Evolutionary conservation across 768 basidiomycete genomes (phyloP).

Genomic region (Lactarius evosmus): DNA sequence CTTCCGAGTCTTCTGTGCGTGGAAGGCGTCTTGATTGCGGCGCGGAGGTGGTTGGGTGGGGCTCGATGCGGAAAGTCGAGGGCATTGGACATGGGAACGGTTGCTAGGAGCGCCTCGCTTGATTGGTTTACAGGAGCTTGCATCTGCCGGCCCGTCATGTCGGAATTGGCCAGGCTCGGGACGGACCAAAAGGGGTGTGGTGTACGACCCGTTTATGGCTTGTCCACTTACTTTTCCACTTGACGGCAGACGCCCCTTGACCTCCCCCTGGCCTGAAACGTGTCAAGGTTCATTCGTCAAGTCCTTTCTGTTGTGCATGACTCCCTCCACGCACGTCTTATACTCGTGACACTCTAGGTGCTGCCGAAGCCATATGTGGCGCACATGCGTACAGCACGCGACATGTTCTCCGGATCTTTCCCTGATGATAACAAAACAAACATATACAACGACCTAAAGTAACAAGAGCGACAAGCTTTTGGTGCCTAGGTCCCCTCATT

Average conservation of each 20-base stretch:
- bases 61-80: not conserved
- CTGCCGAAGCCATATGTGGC: slow-evolving; percentile 16
- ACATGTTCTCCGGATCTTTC: slow-evolving; percentile 24
- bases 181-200: slow-evolving; percentile 5
- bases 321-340: slow-evolving; percentile 2
- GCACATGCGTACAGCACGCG: slow-evolving; percentile 7
- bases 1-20: slow-evolving; percentile 53
- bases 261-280: slow-evolving; percentile 13
- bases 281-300: not conserved
- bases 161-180: not conserved
- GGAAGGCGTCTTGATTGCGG: slow-evolving; percentile 43
- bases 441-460: slow-evolving; percentile 1
- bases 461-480: not conserved
- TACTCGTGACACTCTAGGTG: slow-evolving; percentile 4
- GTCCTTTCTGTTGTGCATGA: not conserved
- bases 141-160: not conserved
- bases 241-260: slow-evolving; percentile 7
- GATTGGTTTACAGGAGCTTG: slow-evolving; percentile 3
- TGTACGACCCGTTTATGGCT: slow-evolving; percentile 10
- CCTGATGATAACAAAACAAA: slow-evolving; percentile 18
- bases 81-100: slow-evolving; percentile 15
- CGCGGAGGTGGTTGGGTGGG: slow-evolving; percentile 5
- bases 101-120: slow-evolving; percentile 16
- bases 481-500: slow-evolving; percentile 6
- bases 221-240: slow-evolving; percentile 2